A percentile compares a stretch with the other conserved stretches of the same genome.
phyloP scores from a whole-genome alignment of 2,329 filamentous ascomycete genomes.

The Byssochlamys sp. region DNA sequence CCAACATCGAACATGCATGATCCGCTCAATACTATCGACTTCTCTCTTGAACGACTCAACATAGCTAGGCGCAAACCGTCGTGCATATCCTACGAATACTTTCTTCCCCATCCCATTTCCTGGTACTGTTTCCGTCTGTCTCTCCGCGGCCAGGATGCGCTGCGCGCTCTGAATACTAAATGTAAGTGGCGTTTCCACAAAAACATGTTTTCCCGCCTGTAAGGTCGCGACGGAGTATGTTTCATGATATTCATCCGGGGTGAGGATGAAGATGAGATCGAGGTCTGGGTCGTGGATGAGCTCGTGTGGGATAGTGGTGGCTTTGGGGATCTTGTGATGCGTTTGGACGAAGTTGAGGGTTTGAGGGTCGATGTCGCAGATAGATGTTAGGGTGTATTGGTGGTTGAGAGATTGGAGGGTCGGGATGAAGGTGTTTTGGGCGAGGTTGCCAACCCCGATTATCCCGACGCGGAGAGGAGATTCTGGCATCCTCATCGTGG shows the following conservation, averaged over 20 bases:
- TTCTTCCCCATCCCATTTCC: conserved; percentile 21
- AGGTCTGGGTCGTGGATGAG: conserved; percentile 35
- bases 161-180: conserved; percentile 40
- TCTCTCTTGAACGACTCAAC: conserved; percentile 44
- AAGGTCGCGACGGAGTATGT: conserved; percentile 44
- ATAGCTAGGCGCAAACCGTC: conserved; percentile 51
- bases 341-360: conserved; percentile 5
- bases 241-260: conserved; percentile 47
- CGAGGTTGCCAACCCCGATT: conserved; percentile 34
- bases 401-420: conserved; percentile 37
- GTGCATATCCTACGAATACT: conserved; percentile 53
- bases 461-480: conserved; percentile 24
- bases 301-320: conserved; percentile 30
- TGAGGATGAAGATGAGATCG: conserved; percentile 48
- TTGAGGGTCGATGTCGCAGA: conserved; percentile 39
- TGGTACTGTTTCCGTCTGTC: conserved; percentile 13
- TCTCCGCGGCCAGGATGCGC: conserved; percentile 43
- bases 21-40: conserved; percentile 41
- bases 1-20: conserved; percentile 45
- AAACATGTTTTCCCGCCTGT: conserved; percentile 44
- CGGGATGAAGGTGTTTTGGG: conserved; percentile 47
- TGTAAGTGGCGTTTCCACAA: conserved; percentile 52
- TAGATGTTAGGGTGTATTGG: conserved; percentile 38
- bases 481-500: neutral
- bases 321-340: conserved; percentile 14